Base-by-base conservation (phyloP, 371 early-diverging fungal genomes). In the Caulochytrium protostelioides region DNA sequence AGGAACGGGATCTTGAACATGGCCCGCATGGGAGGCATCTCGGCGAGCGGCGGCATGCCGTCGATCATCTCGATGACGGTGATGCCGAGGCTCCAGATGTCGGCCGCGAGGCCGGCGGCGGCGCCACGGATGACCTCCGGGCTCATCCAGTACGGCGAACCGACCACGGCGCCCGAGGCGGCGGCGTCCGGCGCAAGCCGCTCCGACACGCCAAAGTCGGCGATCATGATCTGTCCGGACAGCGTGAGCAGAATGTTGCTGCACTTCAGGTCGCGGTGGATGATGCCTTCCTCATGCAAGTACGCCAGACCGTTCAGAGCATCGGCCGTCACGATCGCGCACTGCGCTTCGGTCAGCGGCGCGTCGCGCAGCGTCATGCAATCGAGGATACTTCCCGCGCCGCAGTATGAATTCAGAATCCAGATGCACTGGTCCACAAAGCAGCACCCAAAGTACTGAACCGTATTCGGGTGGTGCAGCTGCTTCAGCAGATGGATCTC, bases 131-230 rank as follows among this genome's bases (percentile, higher is more conserved):
- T 48, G n/a, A 54, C 55, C 37, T 54, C 55, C 6, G 55, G 55
- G 19, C 43, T 35, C 55, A 54, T 54, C 51, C 51, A 50, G 35
- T 53, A 46, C 4, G 50, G 54, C 4, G 52, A 47, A n/a, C 55
- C 55, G 1, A 54, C 55, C 10, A 54, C 42, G 5, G 55, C 58
- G 24, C 44, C 46, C 22, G 49, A 28, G 3, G 32, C 43, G 2
- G 28, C 29, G 12, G 39, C 43, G 0, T 36, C 33, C 2, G 36
- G 35, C 19, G 50, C 51, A 5, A 59, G 28, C 14, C 45, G 42
- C 23, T 52, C 52, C 9, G 43, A 39, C 9, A 59, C 55, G 14
- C 59, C 59, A 43, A 59, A 58, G 35, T 59, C 59, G 12, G 47
- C 51, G 21, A 46, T 45, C 28, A 49, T 50, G 27, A 52, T 48